Conservation (phyloP, 2,329 filamentous ascomycete genomes). For the Lomentospora prolificans region DNA sequence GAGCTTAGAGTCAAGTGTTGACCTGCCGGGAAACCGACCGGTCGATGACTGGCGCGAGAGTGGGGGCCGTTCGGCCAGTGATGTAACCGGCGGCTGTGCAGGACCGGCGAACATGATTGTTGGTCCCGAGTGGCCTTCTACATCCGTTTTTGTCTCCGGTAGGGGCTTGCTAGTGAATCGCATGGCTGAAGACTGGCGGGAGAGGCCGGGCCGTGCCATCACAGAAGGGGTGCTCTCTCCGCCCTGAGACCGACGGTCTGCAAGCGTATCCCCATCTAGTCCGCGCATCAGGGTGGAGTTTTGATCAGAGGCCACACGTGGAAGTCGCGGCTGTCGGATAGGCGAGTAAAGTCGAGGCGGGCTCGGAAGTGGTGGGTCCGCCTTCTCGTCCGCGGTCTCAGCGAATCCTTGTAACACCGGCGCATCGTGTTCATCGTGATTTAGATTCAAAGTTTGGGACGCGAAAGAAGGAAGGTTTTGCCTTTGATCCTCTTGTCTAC, state of each 20-base stretch:
- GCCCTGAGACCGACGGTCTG: neutral
- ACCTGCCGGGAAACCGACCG: conserved; percentile 51
- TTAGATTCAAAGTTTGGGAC: too few species aligned
- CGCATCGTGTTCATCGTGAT: neutral
- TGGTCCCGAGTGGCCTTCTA: conserved; percentile 49
- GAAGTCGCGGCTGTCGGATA: neutral
- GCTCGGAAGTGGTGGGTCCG: neutral
- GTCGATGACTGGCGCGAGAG: conserved; percentile 36
- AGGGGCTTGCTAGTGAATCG: conserved; percentile 66
- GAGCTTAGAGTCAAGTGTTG: conserved; percentile 50
- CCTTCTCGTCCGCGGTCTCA: neutral
- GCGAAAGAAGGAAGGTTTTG: too few species aligned
- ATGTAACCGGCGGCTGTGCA: conserved; percentile 14
- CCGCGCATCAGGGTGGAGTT: neutral
- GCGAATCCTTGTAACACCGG: neutral
- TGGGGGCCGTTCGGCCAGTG: conserved; percentile 25
- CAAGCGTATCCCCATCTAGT: neutral
- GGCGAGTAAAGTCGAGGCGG: neutral
- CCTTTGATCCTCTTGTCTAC: too few species aligned
- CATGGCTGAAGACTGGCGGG: conserved; percentile 41
- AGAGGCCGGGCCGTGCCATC: conserved; percentile 33
- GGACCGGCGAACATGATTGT: conserved; percentile 65
- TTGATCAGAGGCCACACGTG: neutral
- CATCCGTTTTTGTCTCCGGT: conserved; percentile 57
- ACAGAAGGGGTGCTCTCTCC: conserved; percentile 10